Percentiles rank a stretch among this genome's conserved stretches.
phyloP scores from a whole-genome alignment of 2,329 filamentous ascomycete species.

The Phialophora verrucosa region DNA sequence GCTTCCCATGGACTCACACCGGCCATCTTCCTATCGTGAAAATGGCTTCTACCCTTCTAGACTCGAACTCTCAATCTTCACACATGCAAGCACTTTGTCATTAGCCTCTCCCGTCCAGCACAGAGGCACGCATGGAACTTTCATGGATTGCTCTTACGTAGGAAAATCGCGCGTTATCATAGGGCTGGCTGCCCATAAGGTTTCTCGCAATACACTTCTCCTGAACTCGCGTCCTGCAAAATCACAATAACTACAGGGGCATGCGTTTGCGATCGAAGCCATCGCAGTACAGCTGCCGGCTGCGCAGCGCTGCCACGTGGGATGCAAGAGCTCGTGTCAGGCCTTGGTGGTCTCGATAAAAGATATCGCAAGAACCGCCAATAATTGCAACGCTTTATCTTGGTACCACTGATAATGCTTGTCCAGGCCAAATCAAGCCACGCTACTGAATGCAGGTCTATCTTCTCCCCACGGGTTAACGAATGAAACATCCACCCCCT shows the following conservation, averaged over 20 bases:
- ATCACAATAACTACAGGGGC: background rate
- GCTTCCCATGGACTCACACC: background rate
- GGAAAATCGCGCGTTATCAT: background rate
- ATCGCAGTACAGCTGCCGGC: background rate
- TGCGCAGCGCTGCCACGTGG: conserved; percentile 1
- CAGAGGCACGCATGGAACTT: background rate
- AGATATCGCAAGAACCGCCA: background rate
- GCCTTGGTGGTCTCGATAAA: background rate
- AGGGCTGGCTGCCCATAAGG: background rate
- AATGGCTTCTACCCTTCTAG: background rate
- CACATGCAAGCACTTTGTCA: background rate
- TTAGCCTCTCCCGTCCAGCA: background rate
- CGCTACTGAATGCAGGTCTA: conserved; percentile 12
- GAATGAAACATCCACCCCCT: conserved; percentile 1
- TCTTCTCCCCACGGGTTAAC: conserved; percentile 5
- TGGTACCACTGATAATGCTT: background rate
- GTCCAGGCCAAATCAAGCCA: conserved; percentile 5
- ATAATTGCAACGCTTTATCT: conserved; percentile 1
- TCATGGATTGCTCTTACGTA: background rate
- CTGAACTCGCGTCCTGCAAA: background rate
- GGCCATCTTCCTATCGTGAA: background rate
- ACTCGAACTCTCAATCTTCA: background rate
- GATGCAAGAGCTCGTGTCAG: conserved; percentile 7
- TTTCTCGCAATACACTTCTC: background rate
- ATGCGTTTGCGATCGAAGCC: background rate